Percentiles rank a stretch among this genome's conserved stretches.
Conservation (phyloP, 2,329 filamentous ascomycete genomes). For the Fusarium chaquense region DNA sequence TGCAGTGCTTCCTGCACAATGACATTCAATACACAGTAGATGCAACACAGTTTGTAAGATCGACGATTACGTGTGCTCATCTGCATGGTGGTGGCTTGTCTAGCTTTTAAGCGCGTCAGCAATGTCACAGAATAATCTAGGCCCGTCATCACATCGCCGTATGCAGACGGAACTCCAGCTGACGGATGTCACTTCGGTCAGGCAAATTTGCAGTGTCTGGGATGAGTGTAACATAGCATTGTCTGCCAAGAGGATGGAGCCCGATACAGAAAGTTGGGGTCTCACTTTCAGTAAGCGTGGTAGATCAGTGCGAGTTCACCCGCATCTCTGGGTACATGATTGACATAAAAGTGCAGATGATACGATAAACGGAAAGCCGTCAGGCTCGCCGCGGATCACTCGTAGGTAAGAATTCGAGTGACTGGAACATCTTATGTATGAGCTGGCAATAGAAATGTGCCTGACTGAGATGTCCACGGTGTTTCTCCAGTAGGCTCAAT, state of each 20-base stretch:
- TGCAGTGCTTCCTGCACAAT: neutral
- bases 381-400: constrained; percentile 9
- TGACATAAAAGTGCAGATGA: constrained; percentile 26
- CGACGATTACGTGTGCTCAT: neutral
- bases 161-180: neutral
- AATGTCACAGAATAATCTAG: neutral
- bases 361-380: constrained; percentile 10
- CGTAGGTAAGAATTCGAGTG: neutral
- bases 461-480: neutral
- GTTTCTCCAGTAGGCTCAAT: neutral
- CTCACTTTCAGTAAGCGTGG: neutral
- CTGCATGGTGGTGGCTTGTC: neutral
- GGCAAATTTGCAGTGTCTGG: neutral
- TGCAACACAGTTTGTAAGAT: neutral
- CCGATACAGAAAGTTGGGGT: neutral
- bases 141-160: neutral
- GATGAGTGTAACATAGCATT: too few species aligned
- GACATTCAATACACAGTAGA: neutral
- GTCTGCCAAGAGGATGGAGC: too few species aligned
- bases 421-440: neutral
- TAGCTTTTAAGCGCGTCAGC: neutral
- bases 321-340: constrained; percentile 2
- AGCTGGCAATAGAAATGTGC: neutral
- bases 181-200: neutral
- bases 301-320: constrained; percentile 8